A percentile compares a stretch with the other conserved stretches of the same genome.
phyloP scores from a whole-genome alignment of 73 alveolate genomes.

The Paramecium sexaurelia region DNA sequence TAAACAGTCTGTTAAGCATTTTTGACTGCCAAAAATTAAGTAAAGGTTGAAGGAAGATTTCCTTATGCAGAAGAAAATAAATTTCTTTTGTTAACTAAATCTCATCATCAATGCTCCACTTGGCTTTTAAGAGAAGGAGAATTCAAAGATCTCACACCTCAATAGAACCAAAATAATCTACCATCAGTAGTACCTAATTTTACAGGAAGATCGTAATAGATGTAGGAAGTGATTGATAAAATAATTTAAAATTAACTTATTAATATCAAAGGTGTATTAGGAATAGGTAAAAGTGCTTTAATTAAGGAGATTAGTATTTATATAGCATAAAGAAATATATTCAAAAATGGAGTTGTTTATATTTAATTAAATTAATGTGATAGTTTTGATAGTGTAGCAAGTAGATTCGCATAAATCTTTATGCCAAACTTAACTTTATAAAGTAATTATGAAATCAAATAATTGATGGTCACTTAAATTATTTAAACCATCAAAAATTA shows the following conservation, averaged over 20 bases:
- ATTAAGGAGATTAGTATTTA: constrained; percentile 64
- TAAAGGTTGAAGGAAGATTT: constrained; percentile 52
- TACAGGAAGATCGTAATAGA: constrained; percentile 63
- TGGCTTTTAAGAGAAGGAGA: constrained; percentile 53
- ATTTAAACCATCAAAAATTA: not conserved
- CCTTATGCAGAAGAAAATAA: constrained; percentile 71
- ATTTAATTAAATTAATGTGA: constrained; percentile 46
- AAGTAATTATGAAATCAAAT: constrained; percentile 31
- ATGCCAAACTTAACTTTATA: constrained; percentile 28
- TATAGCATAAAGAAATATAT: constrained; percentile 65
- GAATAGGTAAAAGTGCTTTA: constrained; percentile 71
- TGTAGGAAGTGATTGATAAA: constrained; percentile 68
- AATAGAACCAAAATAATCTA: constrained; percentile 31
- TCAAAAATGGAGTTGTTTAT: constrained; percentile 69
- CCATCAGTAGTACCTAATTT: constrained; percentile 67
- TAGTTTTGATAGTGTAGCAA: constrained; percentile 56
- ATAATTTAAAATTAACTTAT: constrained; percentile 54
- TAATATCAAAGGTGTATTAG: constrained; percentile 72
- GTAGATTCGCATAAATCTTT: constrained; percentile 2
- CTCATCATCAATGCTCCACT: constrained; percentile 54
- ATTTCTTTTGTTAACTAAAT: constrained; percentile 55
- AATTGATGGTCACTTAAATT: constrained; percentile 32
- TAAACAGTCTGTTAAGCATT: constrained; percentile 77
- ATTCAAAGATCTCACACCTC: constrained; percentile 39
- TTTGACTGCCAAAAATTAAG: constrained; percentile 68